phyloP scores from a whole-genome alignment of 129 eudicot species.

The Artemisia tridentata region DNA sequence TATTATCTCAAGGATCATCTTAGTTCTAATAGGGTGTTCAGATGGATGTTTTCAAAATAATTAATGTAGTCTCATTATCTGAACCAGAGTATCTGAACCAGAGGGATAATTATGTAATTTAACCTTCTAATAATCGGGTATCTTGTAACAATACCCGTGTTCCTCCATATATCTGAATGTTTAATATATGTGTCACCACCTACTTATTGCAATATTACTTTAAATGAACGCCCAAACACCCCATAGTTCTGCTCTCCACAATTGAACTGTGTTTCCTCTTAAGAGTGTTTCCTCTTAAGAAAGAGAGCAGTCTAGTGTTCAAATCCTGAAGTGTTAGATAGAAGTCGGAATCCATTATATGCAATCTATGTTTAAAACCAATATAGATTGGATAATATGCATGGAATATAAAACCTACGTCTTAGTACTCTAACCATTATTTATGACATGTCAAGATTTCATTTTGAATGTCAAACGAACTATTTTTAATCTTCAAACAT shows the following conservation, averaged over 20 bases:
- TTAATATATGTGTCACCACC: not conserved
- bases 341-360: no score
- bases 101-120: not conserved
- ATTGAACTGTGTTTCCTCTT: no score
- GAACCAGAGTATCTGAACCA: slow-evolving; percentile 7
- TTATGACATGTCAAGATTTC: no score
- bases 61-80: not conserved
- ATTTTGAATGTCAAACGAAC: not conserved
- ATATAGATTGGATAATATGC: no score
- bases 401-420: no score
- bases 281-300: no score
- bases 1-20: not conserved
- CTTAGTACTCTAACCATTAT: no score
- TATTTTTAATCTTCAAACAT: no score
- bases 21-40: not conserved
- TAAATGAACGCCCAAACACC: slow-evolving; percentile 8
- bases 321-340: no score
- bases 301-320: no score
- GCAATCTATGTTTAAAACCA: no score
- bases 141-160: not conserved
- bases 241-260: not conserved
- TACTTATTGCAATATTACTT: not conserved
- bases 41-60: not conserved
- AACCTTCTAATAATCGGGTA: not conserved
- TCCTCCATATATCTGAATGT: slow-evolving; percentile 2